Conservation (phyloP, 768 basidiomycete genomes). For the Lyophyllum shimeji region DNA sequence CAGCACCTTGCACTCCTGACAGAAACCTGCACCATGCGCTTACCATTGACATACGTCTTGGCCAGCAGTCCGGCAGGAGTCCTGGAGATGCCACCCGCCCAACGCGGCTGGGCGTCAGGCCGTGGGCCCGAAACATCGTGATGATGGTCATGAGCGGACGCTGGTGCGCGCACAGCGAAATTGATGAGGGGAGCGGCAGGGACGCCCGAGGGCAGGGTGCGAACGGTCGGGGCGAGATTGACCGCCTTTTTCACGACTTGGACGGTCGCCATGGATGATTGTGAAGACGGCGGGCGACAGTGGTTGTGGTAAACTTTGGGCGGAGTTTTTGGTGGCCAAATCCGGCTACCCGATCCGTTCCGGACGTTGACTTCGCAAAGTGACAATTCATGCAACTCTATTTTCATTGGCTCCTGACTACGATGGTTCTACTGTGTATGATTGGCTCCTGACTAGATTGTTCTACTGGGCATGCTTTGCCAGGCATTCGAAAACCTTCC, state of each 20-base stretch:
- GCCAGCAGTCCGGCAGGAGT: conserved; percentile 57
- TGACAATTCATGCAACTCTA: neutral
- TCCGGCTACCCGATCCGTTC: conserved; percentile 43
- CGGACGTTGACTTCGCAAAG: conserved; percentile 18
- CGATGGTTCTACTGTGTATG: neutral
- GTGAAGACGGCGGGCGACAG: conserved; percentile 22
- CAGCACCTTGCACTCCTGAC: neutral
- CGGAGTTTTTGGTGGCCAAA: conserved; percentile 32
- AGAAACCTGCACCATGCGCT: conserved; percentile 23
- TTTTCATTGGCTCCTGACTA: too few species aligned
- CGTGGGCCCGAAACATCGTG: conserved; percentile 57
- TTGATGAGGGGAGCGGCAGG: conserved; percentile 77
- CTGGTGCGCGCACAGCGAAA: conserved; percentile 64
- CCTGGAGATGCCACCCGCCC: conserved; percentile 57
- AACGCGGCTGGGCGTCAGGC: conserved; percentile 61
- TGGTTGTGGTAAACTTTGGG: conserved; percentile 25
- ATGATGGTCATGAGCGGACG: conserved; percentile 59
- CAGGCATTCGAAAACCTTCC: conserved; percentile 62
- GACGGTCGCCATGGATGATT: conserved; percentile 61
- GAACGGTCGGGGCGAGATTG: conserved; percentile 79
- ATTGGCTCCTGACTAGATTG: neutral
- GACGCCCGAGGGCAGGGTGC: conserved; percentile 76
- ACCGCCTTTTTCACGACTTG: conserved; percentile 80
- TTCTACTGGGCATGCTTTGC: conserved; percentile 14
- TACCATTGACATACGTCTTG: conserved; percentile 64